These are phyloP conservation scores for Tricholomella constricta DNA, from an alignment of 768 basidiomycete genomes.

Conservation along the genomic window DNA sequence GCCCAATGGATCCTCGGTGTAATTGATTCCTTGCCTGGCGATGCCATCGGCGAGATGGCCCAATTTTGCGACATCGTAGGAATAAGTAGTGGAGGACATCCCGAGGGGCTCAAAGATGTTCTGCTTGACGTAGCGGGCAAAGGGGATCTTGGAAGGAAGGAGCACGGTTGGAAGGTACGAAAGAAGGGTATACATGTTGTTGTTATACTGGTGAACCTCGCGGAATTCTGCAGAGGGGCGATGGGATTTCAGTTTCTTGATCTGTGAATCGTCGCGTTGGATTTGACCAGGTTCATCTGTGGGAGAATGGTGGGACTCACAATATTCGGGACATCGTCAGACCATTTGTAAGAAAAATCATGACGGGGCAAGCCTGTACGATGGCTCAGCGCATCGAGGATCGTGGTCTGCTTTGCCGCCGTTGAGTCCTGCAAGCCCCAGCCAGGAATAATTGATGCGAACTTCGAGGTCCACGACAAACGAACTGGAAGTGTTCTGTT, in stretches of 20 bases:
- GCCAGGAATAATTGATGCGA: slow-evolving; percentile 24
- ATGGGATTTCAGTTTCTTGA: slow-evolving; percentile 26
- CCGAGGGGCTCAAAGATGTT: slow-evolving; percentile 31
- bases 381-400: slow-evolving; percentile 25
- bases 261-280: slow-evolving; percentile 11
- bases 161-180: slow-evolving; percentile 30
- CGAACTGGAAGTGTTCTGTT: slow-evolving; percentile 23
- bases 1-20: slow-evolving; percentile 3
- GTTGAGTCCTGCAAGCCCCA: slow-evolving; percentile 27
- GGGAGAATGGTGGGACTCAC: slow-evolving; percentile 7
- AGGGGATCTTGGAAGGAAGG: slow-evolving; percentile 24
- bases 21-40: slow-evolving; percentile 17
- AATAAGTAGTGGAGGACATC: slow-evolving; percentile 31
- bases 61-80: slow-evolving; percentile 25
- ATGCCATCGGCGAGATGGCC: slow-evolving; percentile 31
- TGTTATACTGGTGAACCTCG: slow-evolving; percentile 29
- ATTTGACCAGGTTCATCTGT: background rate
- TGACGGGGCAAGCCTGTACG: slow-evolving; percentile 22
- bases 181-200: slow-evolving; percentile 30
- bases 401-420: slow-evolving; percentile 22
- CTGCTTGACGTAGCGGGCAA: slow-evolving; percentile 32
- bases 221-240: slow-evolving; percentile 34
- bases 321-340: slow-evolving; percentile 11
- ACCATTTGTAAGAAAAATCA: slow-evolving; percentile 13
- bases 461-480: slow-evolving; percentile 26